These are phyloP conservation scores for Aspergillus asperescens DNA, from an alignment of 495 filamentous ascomycete species.

Conservation along the genomic window DNA sequence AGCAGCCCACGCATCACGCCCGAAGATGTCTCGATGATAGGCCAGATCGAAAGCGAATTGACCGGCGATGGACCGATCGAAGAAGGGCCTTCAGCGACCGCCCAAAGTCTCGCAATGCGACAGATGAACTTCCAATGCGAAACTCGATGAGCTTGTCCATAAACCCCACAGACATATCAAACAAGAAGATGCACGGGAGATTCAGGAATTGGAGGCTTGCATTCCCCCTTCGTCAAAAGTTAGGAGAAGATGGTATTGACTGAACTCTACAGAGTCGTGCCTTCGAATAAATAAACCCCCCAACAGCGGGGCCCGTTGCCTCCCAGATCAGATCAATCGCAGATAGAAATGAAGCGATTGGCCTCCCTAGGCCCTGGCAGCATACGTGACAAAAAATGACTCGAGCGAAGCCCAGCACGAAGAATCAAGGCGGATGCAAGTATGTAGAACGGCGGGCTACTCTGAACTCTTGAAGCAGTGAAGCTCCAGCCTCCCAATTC, in stretches of 20 bases:
- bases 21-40: conserved; percentile 31
- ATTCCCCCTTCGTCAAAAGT: background rate
- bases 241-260: background rate
- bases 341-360: conserved; percentile 31
- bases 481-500: background rate
- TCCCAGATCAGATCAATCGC: conserved; percentile 35
- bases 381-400: conserved; percentile 34
- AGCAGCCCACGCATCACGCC: conserved; percentile 32
- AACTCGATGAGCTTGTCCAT: conserved; percentile 28
- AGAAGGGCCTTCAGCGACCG: conserved; percentile 44
- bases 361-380: conserved; percentile 23
- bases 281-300: conserved; percentile 33
- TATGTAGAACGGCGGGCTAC: background rate
- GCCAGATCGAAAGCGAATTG: conserved; percentile 33
- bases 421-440: conserved; percentile 19
- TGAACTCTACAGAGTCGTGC: conserved; percentile 26
- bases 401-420: conserved; percentile 31
- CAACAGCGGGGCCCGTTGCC: conserved; percentile 26
- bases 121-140: conserved; percentile 38
- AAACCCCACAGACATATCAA: conserved; percentile 33
- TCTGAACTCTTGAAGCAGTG: background rate
- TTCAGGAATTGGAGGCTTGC: conserved; percentile 16
- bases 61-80: conserved; percentile 48
- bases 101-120: conserved; percentile 22
- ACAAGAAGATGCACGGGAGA: conserved; percentile 29